Evolutionary conservation across 1,284 basidiomycete genomes (phyloP).

Genomic region (Puccinia hordei): DNA sequence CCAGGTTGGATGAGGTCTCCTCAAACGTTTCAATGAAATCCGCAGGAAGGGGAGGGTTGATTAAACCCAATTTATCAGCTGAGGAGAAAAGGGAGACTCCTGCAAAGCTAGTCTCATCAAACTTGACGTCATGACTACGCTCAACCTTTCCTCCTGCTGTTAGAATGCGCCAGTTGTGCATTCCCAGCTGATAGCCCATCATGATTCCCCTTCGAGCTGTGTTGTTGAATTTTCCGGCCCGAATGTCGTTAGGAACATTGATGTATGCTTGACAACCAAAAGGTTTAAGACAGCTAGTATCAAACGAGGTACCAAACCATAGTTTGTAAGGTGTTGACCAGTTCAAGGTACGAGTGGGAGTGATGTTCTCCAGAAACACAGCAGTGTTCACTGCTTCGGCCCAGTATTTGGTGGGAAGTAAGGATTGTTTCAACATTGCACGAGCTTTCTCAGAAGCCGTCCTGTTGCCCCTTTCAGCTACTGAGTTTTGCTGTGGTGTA

Average conservation of each 20-base stretch:
- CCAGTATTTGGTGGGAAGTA: conserved; percentile 2
- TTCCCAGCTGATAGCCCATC: conserved; percentile 18
- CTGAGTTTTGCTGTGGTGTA: no score
- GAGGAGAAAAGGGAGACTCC: conserved; percentile 1
- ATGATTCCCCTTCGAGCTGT: not conserved
- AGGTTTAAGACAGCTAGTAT: not conserved
- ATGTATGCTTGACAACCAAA: conserved; percentile 17
- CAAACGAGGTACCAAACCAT: not conserved
- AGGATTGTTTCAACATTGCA: not conserved
- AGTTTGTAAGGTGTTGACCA: not conserved
- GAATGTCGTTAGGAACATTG: not conserved
- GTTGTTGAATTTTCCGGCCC: not conserved
- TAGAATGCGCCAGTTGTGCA: no score
- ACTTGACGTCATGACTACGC: conserved; percentile 11
- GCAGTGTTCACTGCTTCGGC: conserved; percentile 27
- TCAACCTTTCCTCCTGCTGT: no score
- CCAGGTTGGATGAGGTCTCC: not conserved
- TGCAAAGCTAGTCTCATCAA: not conserved
- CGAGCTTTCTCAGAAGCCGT: not conserved
- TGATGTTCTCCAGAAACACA: conserved; percentile 19
- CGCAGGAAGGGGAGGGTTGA: not conserved
- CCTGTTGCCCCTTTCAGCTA: not conserved
- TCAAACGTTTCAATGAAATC: not conserved
- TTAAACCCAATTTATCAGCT: not conserved
- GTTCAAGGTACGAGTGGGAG: not conserved